Base-by-base conservation (phyloP, 176 grass and related monocot genomes). In the Oryza meridionalis region DNA sequence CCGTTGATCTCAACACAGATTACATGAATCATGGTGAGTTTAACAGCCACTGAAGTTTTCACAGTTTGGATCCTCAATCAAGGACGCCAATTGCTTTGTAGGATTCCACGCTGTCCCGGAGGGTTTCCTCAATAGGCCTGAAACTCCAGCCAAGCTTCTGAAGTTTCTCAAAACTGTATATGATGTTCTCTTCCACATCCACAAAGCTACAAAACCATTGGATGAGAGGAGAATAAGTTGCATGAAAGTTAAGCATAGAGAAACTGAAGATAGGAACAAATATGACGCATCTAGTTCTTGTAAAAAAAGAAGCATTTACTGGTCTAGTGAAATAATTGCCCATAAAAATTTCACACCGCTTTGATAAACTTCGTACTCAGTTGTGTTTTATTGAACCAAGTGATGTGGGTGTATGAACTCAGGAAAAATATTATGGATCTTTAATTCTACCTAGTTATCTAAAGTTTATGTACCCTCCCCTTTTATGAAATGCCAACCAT, bases 41-140 rank as follows among this genome's bases (percentile, higher is more conserved):
- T 43, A 43, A 43, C 42, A 43, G 2, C 9, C 42, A 43, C 42
- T 43, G 42, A 43, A 43, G 42, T 43, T 43, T 9, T 10, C 42
- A 6, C 17, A 66, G 17, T 67, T 77, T 73, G 67, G 24, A 73
- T 86, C 25, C 25, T 75, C 75, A 85, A 24, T 83, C 83, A 70
- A 86, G 76, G 15, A 86, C 1, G 29, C 76, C 75, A 32, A 77
- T 85, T 62, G 80, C 63, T 77, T 15, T 46, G 42, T 86, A 92
- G 65, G 82, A 92, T 89, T 92, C 79, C 1, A 92, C 70, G n/a
- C 65, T 92, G 44, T 77, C 86, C 8, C 19, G 51, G 2, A 92
- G 78, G 24, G 75, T 86, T 81, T 92, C 84, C 70, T 76, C 76
- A 16, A 77, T n/a, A 47, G 83, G 65, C 64, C 83, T 89, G 75